Percentiles rank a stretch among this genome's conserved stretches.
phyloP scores from a whole-genome alignment of 352 stramenopile genomes.

The Phytopythium aichiense region DNA sequence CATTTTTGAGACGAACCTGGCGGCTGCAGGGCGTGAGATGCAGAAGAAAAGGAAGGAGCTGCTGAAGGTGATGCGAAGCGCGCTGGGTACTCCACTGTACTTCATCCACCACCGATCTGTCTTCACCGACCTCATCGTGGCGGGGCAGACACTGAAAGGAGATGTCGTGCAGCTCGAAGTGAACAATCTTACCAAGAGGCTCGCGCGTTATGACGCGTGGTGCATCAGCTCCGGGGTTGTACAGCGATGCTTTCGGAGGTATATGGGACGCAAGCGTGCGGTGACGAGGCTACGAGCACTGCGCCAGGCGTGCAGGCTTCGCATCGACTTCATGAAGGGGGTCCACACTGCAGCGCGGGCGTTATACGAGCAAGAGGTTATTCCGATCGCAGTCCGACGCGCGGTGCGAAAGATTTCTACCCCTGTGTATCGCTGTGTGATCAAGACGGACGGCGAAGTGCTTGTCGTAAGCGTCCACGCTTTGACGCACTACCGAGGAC shows the following conservation, averaged over 20 bases:
- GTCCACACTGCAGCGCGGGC: conserved; percentile 9
- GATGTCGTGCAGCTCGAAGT: conserved; percentile 74
- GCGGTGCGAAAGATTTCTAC: conserved; percentile 26
- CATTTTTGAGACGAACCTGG: conserved; percentile 60
- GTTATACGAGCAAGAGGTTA: conserved; percentile 15
- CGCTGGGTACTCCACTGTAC: conserved; percentile 60
- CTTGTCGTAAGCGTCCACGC: conserved; percentile 61
- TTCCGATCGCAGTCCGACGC: conserved; percentile 21
- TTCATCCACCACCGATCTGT: conserved; percentile 35
- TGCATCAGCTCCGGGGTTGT: conserved; percentile 36
- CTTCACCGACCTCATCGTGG: conserved; percentile 48
- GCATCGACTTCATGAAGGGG: neutral
- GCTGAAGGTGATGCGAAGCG: conserved; percentile 41
- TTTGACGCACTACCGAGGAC: conserved; percentile 12
- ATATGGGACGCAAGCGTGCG: conserved; percentile 28
- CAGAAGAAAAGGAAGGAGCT: conserved; percentile 40
- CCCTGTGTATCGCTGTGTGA: conserved; percentile 34
- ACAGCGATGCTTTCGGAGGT: conserved; percentile 61
- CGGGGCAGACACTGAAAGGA: conserved; percentile 49
- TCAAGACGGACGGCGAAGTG: conserved; percentile 55
- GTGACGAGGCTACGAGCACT: conserved; percentile 26
- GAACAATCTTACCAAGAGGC: conserved; percentile 44
- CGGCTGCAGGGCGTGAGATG: conserved; percentile 49
- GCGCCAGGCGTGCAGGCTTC: conserved; percentile 3
- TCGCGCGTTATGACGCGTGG: conserved; percentile 67